phyloP scores from a whole-genome alignment of 176 grass and related monocot species.

The Paspalum notatum region DNA sequence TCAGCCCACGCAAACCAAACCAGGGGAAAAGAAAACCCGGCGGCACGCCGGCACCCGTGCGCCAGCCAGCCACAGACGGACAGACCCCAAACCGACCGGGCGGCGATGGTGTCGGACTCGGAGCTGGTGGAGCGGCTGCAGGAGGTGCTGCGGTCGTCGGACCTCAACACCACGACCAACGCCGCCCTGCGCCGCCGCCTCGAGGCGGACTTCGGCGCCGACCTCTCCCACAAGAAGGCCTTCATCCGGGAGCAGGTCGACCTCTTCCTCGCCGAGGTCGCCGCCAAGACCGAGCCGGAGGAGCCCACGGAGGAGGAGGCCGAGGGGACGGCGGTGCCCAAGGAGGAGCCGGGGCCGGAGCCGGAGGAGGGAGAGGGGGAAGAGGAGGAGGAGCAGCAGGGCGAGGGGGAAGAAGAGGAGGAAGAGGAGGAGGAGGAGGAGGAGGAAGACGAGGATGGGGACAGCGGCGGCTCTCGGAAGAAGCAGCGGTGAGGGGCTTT shows the following conservation, averaged over 20 bases:
- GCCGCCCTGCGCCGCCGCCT: slow-evolving; percentile 77
- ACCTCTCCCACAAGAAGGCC: slow-evolving; percentile 90
- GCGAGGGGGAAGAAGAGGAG: neutral
- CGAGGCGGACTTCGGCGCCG: slow-evolving; percentile 86
- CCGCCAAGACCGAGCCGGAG: slow-evolving; percentile 39
- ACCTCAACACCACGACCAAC: slow-evolving; percentile 91
- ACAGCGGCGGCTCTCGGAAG: slow-evolving; percentile 47
- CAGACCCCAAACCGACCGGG: slow-evolving; percentile 45
- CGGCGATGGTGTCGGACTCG: slow-evolving; percentile 89
- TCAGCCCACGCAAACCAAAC: slow-evolving; percentile 58
- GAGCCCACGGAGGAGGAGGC: slow-evolving; percentile 40
- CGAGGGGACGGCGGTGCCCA: slow-evolving; percentile 23
- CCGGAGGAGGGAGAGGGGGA: slow-evolving; percentile 43
- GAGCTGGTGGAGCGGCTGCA: slow-evolving; percentile 83
- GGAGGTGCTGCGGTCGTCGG: slow-evolving; percentile 82
- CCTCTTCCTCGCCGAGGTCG: slow-evolving; percentile 69
- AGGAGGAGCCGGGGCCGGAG: slow-evolving; percentile 35
- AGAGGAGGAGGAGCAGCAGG: slow-evolving; percentile 39
- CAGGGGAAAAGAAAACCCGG: slow-evolving; percentile 36
- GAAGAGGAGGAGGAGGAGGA: slow-evolving; percentile 13
- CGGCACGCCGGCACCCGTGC: slow-evolving; percentile 38
- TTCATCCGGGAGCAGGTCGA: slow-evolving; percentile 97
- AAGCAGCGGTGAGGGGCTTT: slow-evolving; percentile 72
- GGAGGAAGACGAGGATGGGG: slow-evolving; percentile 52
- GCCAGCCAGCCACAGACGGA: slow-evolving; percentile 37